phyloP scores from a whole-genome alignment of 352 stramenopile genomes.

The Phytophthora citricola region DNA sequence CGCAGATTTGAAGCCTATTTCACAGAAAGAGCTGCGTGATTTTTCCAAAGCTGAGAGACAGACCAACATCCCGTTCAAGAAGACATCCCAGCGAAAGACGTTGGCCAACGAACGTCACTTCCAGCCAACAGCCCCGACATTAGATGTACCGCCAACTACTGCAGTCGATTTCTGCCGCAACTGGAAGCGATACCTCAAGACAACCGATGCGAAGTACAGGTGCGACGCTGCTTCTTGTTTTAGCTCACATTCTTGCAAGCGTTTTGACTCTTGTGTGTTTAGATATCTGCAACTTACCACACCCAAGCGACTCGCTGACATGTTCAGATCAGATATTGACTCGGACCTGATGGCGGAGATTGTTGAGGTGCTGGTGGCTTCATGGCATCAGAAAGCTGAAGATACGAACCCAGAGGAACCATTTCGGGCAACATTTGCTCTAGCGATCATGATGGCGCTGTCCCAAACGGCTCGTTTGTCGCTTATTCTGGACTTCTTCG shows the following conservation, averaged over 20 bases:
- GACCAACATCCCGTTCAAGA: slow-evolving; percentile 77
- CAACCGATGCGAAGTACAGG: slow-evolving; percentile 59
- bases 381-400: slow-evolving; percentile 23
- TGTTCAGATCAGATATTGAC: slow-evolving; percentile 81
- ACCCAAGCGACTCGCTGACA: slow-evolving; percentile 38
- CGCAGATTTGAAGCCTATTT: slow-evolving; percentile 84
- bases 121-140: slow-evolving; percentile 20
- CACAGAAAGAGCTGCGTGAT: slow-evolving; percentile 69
- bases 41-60: slow-evolving; percentile 56
- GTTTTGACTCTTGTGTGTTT: slow-evolving; percentile 6
- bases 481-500: slow-evolving; percentile 75
- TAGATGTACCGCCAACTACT: slow-evolving; percentile 44
- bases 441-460: slow-evolving; percentile 49
- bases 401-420: slow-evolving; percentile 15
- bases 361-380: slow-evolving; percentile 49
- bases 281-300: slow-evolving; percentile 77
- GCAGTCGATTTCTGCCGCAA: slow-evolving; percentile 73
- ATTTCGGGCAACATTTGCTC: slow-evolving; percentile 39
- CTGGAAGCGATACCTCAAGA: slow-evolving; percentile 73
- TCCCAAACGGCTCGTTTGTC: slow-evolving; percentile 57
- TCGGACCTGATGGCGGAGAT: slow-evolving; percentile 79
- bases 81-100: slow-evolving; percentile 38
- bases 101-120: slow-evolving; percentile 34
- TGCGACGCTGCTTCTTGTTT: slow-evolving; percentile 4
- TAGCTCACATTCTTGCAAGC: not conserved